Conservation (phyloP, 2,329 filamentous ascomycete species). For the Aspergillus pseudotamarii region DNA sequence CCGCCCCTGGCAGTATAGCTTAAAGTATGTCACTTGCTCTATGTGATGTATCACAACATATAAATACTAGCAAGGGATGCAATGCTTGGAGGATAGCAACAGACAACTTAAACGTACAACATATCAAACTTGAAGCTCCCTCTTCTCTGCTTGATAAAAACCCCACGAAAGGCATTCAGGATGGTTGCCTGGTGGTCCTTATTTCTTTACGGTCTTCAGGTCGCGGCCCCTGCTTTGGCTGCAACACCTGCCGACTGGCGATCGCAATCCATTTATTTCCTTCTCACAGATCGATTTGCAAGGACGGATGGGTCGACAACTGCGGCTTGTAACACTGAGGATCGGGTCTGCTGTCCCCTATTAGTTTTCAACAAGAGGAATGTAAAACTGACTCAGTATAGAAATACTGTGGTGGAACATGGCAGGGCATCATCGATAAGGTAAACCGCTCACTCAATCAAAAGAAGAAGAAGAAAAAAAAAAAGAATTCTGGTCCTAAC, state of each 20-base stretch:
- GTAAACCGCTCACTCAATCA: background rate
- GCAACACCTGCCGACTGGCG: conserved; percentile 43
- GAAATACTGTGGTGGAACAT: conserved; percentile 54
- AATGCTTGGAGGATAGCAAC: background rate
- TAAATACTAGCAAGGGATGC: background rate
- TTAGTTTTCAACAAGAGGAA: background rate
- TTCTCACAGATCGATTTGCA: conserved; percentile 50
- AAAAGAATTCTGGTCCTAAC: background rate
- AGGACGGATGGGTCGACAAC: conserved; percentile 43
- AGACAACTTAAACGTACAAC: background rate
- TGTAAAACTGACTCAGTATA: conserved; percentile 9
- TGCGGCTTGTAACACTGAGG: conserved; percentile 32
- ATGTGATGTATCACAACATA: background rate
- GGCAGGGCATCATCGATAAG: conserved; percentile 50
- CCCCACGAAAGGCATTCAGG: background rate
- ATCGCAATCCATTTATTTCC: conserved; percentile 48
- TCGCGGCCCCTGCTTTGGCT: conserved; percentile 29
- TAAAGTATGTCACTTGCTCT: background rate
- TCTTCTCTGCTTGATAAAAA: background rate
- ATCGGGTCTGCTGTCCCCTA: conserved; percentile 19
- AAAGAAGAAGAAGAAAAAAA: too few relatives aligned
- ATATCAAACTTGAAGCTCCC: background rate
- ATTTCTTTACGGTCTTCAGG: conserved; percentile 18
- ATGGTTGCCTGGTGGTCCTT: conserved; percentile 25
- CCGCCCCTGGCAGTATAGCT: background rate